Base-by-base conservation (phyloP, 169 alveolate species). In the Plasmodium cynomolgi region DNA sequence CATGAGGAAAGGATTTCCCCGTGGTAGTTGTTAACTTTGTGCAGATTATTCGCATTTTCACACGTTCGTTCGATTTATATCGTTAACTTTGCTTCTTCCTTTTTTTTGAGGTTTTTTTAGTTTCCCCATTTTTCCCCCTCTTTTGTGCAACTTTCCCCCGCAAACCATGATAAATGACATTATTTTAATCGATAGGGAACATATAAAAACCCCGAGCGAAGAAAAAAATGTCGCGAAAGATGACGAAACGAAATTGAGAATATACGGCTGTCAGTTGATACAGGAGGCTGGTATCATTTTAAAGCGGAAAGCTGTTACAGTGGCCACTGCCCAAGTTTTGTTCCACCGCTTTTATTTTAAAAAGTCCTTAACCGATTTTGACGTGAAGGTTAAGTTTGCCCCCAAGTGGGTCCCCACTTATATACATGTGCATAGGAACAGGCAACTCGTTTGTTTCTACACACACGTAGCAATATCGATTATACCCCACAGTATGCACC, bases 211-310 rank as follows among this genome's bases (percentile, higher is more conserved):
- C 77, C 95, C 95, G n/a, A 91, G 95, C 58, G 92, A 91, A 74
- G 81, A 91, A 58, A 91, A 91, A 82, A 82, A 91, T 83, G 83
- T 91, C 41, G 39, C 26, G 17, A 91, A 91, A 82, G 58, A 31
- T 73, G 84, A 44, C n/a, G 95, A 91, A 81, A 50, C 72, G 6
- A 81, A 91, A 83, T 82, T 91, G 62, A 91, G 95, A 83, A 91
- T 91, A 72, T 82, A 91, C 62, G 91, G 86, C 58, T 91, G 95
- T 84, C 95, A 84, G 74, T 88, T 95, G 44, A 92, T 97, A 41
- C 97, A 97, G 96, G 97, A 97, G 93, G 98, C 98, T 5, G 99
- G 99, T 23, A 96, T 97, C 17, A 90, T 97, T 75, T 96, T 98
- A 75, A 97, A 95, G 85, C 95, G 97, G 13, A 97, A 98, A 44